Base-by-base conservation (phyloP, 2,329 filamentous ascomycete genomes). In the Septoria linicola region DNA sequence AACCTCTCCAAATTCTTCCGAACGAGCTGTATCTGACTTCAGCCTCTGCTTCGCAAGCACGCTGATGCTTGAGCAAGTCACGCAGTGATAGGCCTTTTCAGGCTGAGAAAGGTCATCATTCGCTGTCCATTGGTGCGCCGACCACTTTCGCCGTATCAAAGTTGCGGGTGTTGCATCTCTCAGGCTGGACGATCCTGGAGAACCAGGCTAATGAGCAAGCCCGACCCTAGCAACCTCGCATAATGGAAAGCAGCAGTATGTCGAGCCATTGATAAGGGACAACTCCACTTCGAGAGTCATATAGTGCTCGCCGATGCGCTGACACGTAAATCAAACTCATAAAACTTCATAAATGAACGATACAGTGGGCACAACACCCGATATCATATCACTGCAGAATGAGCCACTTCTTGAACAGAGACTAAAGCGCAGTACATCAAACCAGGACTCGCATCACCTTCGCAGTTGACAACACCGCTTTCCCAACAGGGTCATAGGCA, bases 201-300 rank as follows among this genome's bases (percentile, higher is more conserved):
- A 30, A 14, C 43, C 17, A 40, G 43, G 44, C 44, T 39, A 47
- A 39, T 25, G 20, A 47, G 21, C 34, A 39, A 47, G 44, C 44
- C 34, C 20, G 35, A 37, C 44, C 44, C 44, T 31, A 20, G 35
- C 8, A 47, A 19, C n/a, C 14, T 14, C 14, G 21, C 20, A 25
- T 10, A 47, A 31, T 25, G 14, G 44, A 21, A 39, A n/a, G 23
- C 25, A 47, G 27, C 14, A 39, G 16, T 21, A 47, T 40, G 34
- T 34, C 44, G 21, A 20, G 20, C 32, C 35, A 47, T 40, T 31
- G 44, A 47, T 47, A 39, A 47, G 44, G 11, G 16, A 3, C 16
- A 19, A 27, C 34, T 47, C 44, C 44, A 40, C 44, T 17, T 39
- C 39, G 34, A 13, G 16, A 31, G 17, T 47, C 20, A 39, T 47